phyloP scores from a whole-genome alignment of 225 moss, liverwort and hornwort genomes.

The Thuidium tamariscinum region DNA sequence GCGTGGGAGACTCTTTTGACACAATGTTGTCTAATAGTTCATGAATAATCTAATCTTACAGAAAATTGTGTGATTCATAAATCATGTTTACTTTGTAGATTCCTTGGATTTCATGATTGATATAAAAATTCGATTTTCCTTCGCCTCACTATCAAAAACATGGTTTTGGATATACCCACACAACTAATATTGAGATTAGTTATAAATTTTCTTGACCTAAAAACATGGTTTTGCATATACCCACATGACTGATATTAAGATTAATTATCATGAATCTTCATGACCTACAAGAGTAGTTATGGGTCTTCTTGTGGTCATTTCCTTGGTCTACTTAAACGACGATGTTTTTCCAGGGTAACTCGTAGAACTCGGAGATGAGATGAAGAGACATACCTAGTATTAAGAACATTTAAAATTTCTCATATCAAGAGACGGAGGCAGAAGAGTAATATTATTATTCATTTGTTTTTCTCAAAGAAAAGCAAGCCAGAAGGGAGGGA shows the following conservation, averaged over 20 bases:
- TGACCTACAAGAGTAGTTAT: no score
- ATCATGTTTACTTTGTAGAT: not conserved
- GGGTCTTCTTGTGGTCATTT: not conserved
- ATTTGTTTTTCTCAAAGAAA: not conserved
- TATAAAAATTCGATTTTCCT: not conserved
- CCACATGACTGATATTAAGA: no score
- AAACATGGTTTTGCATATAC: no score
- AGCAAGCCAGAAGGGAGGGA: not conserved
- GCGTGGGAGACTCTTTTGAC: not conserved
- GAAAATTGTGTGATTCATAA: not conserved
- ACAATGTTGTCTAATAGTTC: not conserved
- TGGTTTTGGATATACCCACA: no score
- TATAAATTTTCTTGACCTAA: no score
- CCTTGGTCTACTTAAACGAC: not conserved
- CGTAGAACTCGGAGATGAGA: not conserved
- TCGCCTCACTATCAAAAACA: not conserved
- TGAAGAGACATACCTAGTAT: slow-evolving; percentile 29
- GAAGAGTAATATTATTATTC: not conserved
- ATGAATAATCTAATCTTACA: not conserved
- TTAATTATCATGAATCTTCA: no score
- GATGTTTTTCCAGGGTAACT: not conserved
- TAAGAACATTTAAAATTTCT: not conserved
- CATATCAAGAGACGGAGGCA: slow-evolving; percentile 6
- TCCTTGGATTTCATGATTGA: not conserved
- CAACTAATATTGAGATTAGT: no score